Evolutionary conservation across 2,329 filamentous ascomycete species (phyloP).

Genomic region (Colletotrichum destructivum): DNA sequence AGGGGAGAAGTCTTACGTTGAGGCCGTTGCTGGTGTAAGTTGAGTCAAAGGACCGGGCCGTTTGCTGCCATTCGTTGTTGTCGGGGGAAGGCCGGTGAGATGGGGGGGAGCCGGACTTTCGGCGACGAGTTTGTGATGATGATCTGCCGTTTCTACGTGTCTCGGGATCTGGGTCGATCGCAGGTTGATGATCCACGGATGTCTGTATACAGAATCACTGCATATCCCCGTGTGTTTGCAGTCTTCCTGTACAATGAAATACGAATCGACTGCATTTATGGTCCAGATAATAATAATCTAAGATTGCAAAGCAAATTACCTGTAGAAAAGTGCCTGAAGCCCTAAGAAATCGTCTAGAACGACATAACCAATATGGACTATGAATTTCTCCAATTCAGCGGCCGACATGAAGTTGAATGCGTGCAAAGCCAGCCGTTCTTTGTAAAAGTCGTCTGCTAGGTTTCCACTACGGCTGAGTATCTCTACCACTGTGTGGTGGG

Average conservation of each 20-base stretch:
- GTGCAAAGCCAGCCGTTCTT: not conserved
- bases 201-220: no score
- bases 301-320: not conserved
- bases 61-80: slow-evolving; percentile 30
- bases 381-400: not conserved
- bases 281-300: not conserved
- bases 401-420: not conserved
- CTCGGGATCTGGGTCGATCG: no score
- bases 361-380: not conserved
- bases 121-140: not conserved
- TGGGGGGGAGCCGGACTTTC: not conserved
- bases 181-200: not conserved
- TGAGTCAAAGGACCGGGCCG: slow-evolving; percentile 29
- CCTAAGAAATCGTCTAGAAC: not conserved
- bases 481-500: not conserved
- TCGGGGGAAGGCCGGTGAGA: not conserved
- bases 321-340: not conserved
- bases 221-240: no score
- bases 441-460: not conserved
- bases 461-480: not conserved
- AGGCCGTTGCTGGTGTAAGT: slow-evolving; percentile 24
- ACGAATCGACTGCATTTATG: not conserved
- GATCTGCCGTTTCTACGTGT: not conserved
- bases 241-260: no score
- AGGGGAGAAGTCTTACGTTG: not conserved